Conservation (phyloP, 2,329 filamentous ascomycete genomes). For the Claviceps citrina region DNA sequence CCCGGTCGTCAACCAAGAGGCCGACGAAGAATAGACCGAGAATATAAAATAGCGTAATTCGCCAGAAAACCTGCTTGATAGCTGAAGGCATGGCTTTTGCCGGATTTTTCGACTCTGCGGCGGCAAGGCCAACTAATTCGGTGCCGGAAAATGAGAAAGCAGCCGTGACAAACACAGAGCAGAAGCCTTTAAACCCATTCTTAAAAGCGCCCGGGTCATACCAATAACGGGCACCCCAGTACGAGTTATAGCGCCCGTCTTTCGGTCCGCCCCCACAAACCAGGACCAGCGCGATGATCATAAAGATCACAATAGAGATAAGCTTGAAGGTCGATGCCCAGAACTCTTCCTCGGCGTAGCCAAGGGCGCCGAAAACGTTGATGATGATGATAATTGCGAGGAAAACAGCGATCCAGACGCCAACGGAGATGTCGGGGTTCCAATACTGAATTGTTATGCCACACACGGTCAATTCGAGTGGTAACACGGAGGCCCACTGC, state of each 20-base stretch:
- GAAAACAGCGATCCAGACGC: constrained; percentile 36
- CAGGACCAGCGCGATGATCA: constrained; percentile 44
- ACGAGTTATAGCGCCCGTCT: constrained; percentile 26
- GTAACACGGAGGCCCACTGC: constrained; percentile 32
- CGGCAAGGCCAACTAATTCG: constrained; percentile 38
- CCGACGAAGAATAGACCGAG: constrained; percentile 37
- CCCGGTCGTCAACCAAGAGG: constrained; percentile 31
- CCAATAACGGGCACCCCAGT: constrained; percentile 36
- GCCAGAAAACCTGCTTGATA: constrained; percentile 62
- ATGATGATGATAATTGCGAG: constrained; percentile 28
- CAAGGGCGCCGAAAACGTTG: constrained; percentile 36
- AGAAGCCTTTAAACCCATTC: constrained; percentile 61
- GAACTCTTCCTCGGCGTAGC: constrained; percentile 39
- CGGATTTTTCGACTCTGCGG: constrained; percentile 48
- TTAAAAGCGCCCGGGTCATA: constrained; percentile 42
- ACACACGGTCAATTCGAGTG: constrained; percentile 33
- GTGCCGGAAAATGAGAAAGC: constrained; percentile 61
- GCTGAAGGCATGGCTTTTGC: constrained; percentile 62
- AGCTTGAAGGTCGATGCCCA: constrained; percentile 37
- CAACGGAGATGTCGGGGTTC: constrained; percentile 27
- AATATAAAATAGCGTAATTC: constrained; percentile 40
- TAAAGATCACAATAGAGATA: constrained; percentile 37
- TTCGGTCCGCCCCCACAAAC: constrained; percentile 45
- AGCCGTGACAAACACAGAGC: constrained; percentile 55
- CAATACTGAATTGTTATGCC: constrained; percentile 37